Evolutionary conservation across 768 basidiomycete genomes (phyloP), one percentile per base, ranked within the genome.

Genomic region (Auriscalpium orientale): DNA sequence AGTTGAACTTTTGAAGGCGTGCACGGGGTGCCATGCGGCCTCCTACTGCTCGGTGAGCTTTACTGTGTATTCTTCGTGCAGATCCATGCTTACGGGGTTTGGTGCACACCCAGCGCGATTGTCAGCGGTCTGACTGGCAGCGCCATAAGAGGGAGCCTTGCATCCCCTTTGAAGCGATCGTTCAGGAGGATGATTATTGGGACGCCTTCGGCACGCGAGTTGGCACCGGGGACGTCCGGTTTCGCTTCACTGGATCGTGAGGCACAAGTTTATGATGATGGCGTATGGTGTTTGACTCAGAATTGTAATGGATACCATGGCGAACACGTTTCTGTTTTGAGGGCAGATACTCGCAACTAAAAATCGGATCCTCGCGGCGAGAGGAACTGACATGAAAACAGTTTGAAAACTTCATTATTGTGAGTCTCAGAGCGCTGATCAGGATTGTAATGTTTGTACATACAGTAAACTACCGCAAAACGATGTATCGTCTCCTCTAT

Each of bases 111-210:
- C 16, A 22, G 12, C 15, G 15, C 22, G 35, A 62, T 58, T 62
- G 61, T 46, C 61, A 62, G 44, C 38, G 35, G 16, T 46, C 55
- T 1, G 56, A 62, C 28, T 62, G 61, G 61, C 52, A 55, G 46
- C 35, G 53, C 12, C 61, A 62, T 46, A 62, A 62, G 49, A 37
- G 49, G 51, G 40, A 43, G 13, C 40, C 40, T 18, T 62, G 61
- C 44, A 16, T 21, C 13, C 55, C 61, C 7, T 52, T 54, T 38
- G 56, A 62, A 28, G 56, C 55, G 11, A 50, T 62, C 35, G 40
- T 62, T 13, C 22, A 48, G 15, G 50, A 59, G 15, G 58, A 59
- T 37, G 50, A 59, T 38, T n/a, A 59, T 20, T 62, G 61, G 61
- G 18, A 43, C 18, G 15, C 13, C 15, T 43, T 43, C 18, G 40